Percentiles rank a stretch among this genome's conserved stretches.
Evolutionary conservation across 441 rosid species (phyloP).

Genomic region (Pelargonium myrrhifolium): DNA sequence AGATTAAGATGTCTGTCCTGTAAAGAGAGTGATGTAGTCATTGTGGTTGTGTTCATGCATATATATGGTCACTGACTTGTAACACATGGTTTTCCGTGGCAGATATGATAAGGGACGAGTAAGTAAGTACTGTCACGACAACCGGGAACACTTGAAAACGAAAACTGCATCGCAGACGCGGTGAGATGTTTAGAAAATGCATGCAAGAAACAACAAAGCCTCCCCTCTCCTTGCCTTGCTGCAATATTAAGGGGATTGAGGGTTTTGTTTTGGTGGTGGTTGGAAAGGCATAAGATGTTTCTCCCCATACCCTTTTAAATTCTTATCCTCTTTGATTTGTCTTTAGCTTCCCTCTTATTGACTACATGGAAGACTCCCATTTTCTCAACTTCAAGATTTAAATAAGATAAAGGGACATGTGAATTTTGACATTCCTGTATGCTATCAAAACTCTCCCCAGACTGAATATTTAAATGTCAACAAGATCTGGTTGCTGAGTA

Average conservation of each 20-base stretch:
- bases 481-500: slow-evolving; percentile 14
- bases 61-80: neutral
- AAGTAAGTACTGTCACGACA: neutral
- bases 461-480: slow-evolving; percentile 13
- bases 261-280: slow-evolving; percentile 45
- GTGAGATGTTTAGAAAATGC: neutral
- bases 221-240: slow-evolving; percentile 19
- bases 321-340: slow-evolving; percentile 27
- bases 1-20: neutral
- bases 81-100: neutral
- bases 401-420: slow-evolving; percentile 22
- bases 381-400: slow-evolving; percentile 15
- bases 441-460: slow-evolving; percentile 15
- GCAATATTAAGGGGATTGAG: slow-evolving; percentile 19
- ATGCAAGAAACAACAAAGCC: slow-evolving; percentile 15
- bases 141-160: slow-evolving; percentile 3
- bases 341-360: slow-evolving; percentile 14
- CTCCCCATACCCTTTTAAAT: slow-evolving; percentile 35
- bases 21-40: neutral
- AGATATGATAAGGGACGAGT: slow-evolving; percentile 1
- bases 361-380: slow-evolving; percentile 20
- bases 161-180: neutral
- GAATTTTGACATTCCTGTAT: slow-evolving; percentile 34
- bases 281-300: slow-evolving; percentile 34
- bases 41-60: neutral